Conservation (phyloP, 768 basidiomycete species). For the Lyophyllum atratum region DNA sequence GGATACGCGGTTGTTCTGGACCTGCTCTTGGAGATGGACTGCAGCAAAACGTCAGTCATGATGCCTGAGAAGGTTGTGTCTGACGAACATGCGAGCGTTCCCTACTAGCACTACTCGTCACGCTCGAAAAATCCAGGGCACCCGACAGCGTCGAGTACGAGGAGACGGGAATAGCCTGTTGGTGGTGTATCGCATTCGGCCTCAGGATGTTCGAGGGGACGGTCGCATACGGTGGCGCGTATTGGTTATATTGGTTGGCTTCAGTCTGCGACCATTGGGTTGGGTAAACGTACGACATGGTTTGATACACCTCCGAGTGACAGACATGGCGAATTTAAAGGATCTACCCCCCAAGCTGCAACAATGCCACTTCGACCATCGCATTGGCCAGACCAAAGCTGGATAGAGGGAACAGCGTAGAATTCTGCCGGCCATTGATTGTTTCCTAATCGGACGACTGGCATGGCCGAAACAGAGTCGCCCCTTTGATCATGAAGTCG, state of each 20-base stretch:
- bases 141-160: slow-evolving; percentile 22
- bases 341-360: neutral
- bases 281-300: slow-evolving; percentile 10
- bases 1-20: slow-evolving; percentile 4
- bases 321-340: slow-evolving; percentile 4
- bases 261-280: slow-evolving; percentile 10
- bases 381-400: slow-evolving; percentile 10
- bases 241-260: neutral
- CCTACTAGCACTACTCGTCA: slow-evolving; percentile 2
- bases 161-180: slow-evolving; percentile 12
- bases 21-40: slow-evolving; percentile 11
- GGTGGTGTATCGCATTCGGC: slow-evolving; percentile 4
- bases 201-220: slow-evolving; percentile 4
- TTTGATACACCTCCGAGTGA: neutral
- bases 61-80: neutral
- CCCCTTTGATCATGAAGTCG: neutral
- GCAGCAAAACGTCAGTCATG: slow-evolving; percentile 1
- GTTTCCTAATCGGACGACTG: slow-evolving; percentile 1
- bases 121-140: slow-evolving; percentile 12
- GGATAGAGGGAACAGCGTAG: neutral
- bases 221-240: neutral
- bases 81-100: slow-evolving; percentile 9
- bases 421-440: neutral
- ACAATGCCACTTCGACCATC: slow-evolving; percentile 10
- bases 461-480: neutral